Evolutionary conservation across 208 protist species (phyloP), one percentile per base, ranked within the genome.

Genomic region (Trypanosoma boissoni): DNA sequence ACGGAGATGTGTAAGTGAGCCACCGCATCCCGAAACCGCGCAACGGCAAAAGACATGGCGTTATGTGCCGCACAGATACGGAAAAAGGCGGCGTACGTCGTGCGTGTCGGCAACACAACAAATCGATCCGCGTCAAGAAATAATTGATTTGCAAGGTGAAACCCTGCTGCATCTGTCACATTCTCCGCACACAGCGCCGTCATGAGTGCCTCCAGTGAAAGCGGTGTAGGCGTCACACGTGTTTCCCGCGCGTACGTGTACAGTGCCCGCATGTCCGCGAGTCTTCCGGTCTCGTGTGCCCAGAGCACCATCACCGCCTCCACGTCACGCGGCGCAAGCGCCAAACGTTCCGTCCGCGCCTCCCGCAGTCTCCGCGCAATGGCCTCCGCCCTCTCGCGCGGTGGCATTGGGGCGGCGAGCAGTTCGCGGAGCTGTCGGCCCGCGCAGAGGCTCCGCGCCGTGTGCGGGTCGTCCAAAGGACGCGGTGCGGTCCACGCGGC

Each of bases 51-150:
- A 26, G 66, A 45, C 89, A 96, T 82, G 44, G 78, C 77, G 48
- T 91, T 78, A 55, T 91, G 81, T 14, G 76, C 51, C 26, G 60
- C 66, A 55, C 89, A 96, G 10, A 96, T 74, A 16, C 50, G 61
- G 51, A 96, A 88, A 59, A 80, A 96, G 9, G 86, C 80, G 7
- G 89, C 72, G 65, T 89, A 92, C 2, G 80, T 96, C 23, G 78
- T 88, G 34, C 84, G 80, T 2, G 86, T 92, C 23, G 89, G 86
- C 20, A 93, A 64, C 18, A 91, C 51, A 23, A 92, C 82, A 50
- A 81, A 92, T 54, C 72, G 72, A 68, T 93, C 83, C 2, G 71
- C 72, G 46, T 96, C 89, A 8, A 94, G 53, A n/a, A 90, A 58
- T 5, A 96, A 56, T 8, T 85, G 76, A 32, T 89, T 80, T 0